Percentiles rank a stretch among this genome's conserved stretches.
Evolutionary conservation across 371 early-diverging fungal species (phyloP).

Genomic region (Haplosporangium sp.): DNA sequence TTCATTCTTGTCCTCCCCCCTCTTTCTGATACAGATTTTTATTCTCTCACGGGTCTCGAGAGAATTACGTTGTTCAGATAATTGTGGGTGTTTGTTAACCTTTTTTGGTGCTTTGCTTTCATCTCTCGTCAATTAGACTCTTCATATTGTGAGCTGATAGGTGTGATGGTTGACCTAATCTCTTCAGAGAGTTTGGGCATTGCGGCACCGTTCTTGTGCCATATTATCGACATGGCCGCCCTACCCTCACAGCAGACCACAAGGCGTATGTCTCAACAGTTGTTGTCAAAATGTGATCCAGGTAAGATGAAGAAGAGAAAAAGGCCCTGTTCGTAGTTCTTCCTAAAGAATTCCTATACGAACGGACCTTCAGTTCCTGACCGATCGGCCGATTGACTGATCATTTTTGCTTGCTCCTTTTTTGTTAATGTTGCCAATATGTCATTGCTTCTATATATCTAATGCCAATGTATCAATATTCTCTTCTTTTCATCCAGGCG

Average conservation of each 20-base stretch:
- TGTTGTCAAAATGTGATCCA: slow-evolving; percentile 49
- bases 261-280: slow-evolving; percentile 39
- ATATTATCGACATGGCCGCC: slow-evolving; percentile 66
- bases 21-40: too few species aligned
- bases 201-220: slow-evolving; percentile 66
- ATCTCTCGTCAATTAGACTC: slow-evolving; percentile 22
- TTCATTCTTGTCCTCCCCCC: too few species aligned
- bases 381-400: too few species aligned
- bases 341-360: too few species aligned
- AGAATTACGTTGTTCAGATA: background rate
- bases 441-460: too few species aligned
- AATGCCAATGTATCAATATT: background rate
- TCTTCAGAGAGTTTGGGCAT: slow-evolving; percentile 61
- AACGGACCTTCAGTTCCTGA: too few species aligned
- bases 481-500: slow-evolving; percentile 31
- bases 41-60: background rate
- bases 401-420: background rate
- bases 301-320: slow-evolving; percentile 11
- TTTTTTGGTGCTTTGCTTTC: background rate
- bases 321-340: too few species aligned
- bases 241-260: slow-evolving; percentile 62
- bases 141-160: slow-evolving; percentile 48
- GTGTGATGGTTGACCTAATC: slow-evolving; percentile 53
- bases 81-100: background rate
- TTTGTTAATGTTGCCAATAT: slow-evolving; percentile 5